Conservation (phyloP, 371 early-diverging fungal genomes). For the Syncephalastrum contaminatum region DNA sequence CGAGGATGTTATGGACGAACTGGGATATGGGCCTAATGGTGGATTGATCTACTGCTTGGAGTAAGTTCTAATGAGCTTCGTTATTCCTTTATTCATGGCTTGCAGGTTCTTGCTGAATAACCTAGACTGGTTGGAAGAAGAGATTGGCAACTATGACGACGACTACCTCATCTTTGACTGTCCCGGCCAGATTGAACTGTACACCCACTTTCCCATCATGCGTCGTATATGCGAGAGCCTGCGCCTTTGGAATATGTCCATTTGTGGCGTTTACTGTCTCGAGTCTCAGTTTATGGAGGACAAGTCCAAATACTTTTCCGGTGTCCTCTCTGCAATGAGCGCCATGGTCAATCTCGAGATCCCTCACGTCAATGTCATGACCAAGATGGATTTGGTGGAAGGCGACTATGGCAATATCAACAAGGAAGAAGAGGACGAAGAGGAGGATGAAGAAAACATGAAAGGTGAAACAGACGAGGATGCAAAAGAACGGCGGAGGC, state of each 20-base stretch:
- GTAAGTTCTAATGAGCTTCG: conserved; percentile 27
- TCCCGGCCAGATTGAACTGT: conserved; percentile 99
- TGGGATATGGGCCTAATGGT: conserved; percentile 98
- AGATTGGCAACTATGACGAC: conserved; percentile 87
- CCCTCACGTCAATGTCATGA: conserved; percentile 96
- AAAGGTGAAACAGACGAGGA: conserved; percentile 21
- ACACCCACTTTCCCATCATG: conserved; percentile 98
- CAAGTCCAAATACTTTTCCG: conserved; percentile 93
- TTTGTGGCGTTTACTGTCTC: conserved; percentile 92
- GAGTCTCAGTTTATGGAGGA: conserved; percentile 96
- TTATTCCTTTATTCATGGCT: not conserved
- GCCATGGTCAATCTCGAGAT: conserved; percentile 96
- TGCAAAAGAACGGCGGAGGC: conserved; percentile 31
- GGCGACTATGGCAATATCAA: conserved; percentile 42
- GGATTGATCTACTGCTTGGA: conserved; percentile 97
- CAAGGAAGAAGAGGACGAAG: conserved; percentile 32
- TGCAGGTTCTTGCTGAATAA: conserved; percentile 84
- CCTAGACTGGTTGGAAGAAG: conserved; percentile 95
- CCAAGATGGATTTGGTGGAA: conserved; percentile 94
- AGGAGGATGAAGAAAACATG: conserved; percentile 11
- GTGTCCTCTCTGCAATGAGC: conserved; percentile 89
- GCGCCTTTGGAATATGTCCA: conserved; percentile 64
- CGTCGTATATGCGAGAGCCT: conserved; percentile 74
- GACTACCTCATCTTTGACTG: conserved; percentile 98
- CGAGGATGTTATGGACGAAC: conserved; percentile 98